Evolutionary conservation across 2,329 filamentous ascomycete species (phyloP), one percentile per base, ranked within the genome.

Genomic region (Trichophyton rubrum): DNA sequence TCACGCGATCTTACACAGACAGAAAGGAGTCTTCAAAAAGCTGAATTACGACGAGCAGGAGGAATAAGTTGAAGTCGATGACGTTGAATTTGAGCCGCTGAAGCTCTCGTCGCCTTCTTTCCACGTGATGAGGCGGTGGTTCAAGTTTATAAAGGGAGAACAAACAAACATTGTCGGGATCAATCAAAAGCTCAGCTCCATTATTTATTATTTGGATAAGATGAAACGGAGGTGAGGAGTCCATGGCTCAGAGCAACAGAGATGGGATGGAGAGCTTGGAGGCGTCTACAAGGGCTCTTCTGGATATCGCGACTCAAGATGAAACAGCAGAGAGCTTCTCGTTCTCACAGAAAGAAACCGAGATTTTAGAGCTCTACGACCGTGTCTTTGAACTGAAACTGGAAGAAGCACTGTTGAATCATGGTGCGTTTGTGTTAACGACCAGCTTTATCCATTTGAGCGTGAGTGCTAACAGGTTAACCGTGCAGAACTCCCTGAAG

Each of bases 291-390:
- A 64, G 67, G 53, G 68, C 68, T 45, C 68, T 76, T 59, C 63
- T 73, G 58, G 71, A 75, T 61, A 68, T 79, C 60, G 72, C 64
- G 1, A 33, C 77, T 8, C 55, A 20, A 55, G 70, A 74, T 65
- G 74, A 79, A 64, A 72, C 72, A 47, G 68, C 74, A 62, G 76
- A 80, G 72, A 72, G 73, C 62, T 77, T 85, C 41, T 77, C 80
- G 6, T 77, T 92, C 49, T 88, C 85, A 1, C 79, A 83, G 40
- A 79, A 82, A 62, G 89, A 95, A 73, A 76, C 80, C 67, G 79
- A 79, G 64, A 80, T 87, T 30, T 77, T 93, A 40, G 79, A 83
- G 45, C 79, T 91, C 56, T 88, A 89, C 72, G 85, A 90, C 70
- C 80, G 81, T 65, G 76, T 90, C 27, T 83, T 86, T 68, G 84